Evolutionary conservation across 129 eudicot genomes (phyloP), one percentile per base, ranked within the genome.

Genomic region (Saussurea involucrata): DNA sequence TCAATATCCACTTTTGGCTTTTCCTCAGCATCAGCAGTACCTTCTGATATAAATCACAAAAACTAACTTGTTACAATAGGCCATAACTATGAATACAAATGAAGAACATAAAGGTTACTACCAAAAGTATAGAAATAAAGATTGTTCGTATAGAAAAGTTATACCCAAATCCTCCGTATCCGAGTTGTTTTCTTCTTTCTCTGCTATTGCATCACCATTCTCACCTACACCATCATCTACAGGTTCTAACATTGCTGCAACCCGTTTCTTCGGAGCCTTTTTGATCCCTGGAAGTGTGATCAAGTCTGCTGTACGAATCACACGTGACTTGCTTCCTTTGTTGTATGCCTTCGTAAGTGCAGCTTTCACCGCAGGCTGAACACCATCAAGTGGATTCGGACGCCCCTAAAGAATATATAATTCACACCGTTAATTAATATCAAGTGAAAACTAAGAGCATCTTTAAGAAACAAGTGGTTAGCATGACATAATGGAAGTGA

Each of bases 311-410:
- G 96, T 66, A 22, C 95, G 86, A 71, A 95, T 79, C 63, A 89
- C 92, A 32, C 99, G 97, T 49, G 90, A 83, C 60, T 83, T 90
- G 85, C 99, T 90, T 71, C 99, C 99, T 88, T 92, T 87, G 66
- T 95, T 95, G 75, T 95, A 95, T 21, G 96, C 96, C 79, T 77
- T 95, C 68, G 99, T 95, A 27, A 95, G 84, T 27, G 99, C 99
- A 72, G 96, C 71, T 77, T 95, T 95, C 20, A 95, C 99, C 29
- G 95, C 92, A 17, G 99, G 88, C 70, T 68, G 89, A 49, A 92
- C 80, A 70, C 97, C 99, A 53, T 95, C 97, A 69, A 92, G 75
- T 15, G 86, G 95, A 88, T 69, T 88, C 21, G 88, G 90, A 69
- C 69, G 88, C 71, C 97, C 99, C 99, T 95, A 80, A 63, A 58